Percentiles rank a stretch among this genome's conserved stretches.
Conservation (phyloP, 352 stramenopile species). For the Globisporangium spinosum region DNA sequence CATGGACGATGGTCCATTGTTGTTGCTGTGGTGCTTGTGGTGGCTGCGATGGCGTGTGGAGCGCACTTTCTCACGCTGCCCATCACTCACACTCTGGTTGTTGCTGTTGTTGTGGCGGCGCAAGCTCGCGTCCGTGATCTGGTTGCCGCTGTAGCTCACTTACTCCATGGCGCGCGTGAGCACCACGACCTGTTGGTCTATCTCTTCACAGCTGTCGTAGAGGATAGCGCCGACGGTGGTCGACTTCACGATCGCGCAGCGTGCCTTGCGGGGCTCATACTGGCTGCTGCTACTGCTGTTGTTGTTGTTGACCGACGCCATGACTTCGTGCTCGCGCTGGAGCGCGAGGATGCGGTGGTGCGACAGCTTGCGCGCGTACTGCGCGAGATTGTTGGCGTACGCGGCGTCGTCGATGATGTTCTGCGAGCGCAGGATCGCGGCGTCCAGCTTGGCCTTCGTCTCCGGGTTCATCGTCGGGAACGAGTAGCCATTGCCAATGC, state of each 20-base stretch:
- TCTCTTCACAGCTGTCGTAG: background rate
- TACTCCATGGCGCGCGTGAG: conserved; percentile 14
- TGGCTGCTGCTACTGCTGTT: conserved; percentile 27
- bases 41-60: background rate
- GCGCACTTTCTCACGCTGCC: background rate
- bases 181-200: conserved; percentile 15
- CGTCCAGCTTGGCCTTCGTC: conserved; percentile 39
- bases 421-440: conserved; percentile 41
- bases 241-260: conserved; percentile 2
- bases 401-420: conserved; percentile 63
- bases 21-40: background rate
- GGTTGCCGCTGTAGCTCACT: background rate
- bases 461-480: conserved; percentile 19
- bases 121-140: conserved; percentile 7
- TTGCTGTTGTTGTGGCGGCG: conserved; percentile 15
- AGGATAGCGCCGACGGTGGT: background rate
- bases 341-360: conserved; percentile 60
- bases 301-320: conserved; percentile 26
- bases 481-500: background rate
- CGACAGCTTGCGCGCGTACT: conserved; percentile 68
- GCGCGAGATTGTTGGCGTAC: conserved; percentile 61
- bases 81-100: background rate
- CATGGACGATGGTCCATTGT: conserved; percentile 2
- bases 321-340: conserved; percentile 55
- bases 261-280: conserved; percentile 4